phyloP scores from a whole-genome alignment of 352 stramenopile species.

The Thalassiosira livingstoniorum region DNA sequence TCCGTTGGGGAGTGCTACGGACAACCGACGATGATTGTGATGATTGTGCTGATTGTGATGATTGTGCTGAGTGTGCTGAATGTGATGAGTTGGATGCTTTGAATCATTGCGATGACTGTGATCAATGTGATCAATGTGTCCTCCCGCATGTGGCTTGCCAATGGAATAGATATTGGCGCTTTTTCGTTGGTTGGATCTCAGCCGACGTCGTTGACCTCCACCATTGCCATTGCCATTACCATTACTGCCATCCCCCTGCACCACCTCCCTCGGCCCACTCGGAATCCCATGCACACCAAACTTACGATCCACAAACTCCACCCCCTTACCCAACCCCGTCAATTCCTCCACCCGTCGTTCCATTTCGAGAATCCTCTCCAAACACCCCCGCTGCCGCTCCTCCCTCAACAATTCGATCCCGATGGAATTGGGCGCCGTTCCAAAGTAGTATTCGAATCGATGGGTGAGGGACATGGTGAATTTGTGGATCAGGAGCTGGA shows the following conservation, averaged over 20 bases:
- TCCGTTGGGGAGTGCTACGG: slow-evolving; percentile 36
- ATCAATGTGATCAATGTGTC: no score
- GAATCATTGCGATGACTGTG: no score
- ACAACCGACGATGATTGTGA: slow-evolving; percentile 41
- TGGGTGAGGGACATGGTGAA: slow-evolving; percentile 39
- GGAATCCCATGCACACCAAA: slow-evolving; percentile 38
- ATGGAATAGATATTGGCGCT: no score
- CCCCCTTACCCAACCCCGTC: slow-evolving; percentile 15
- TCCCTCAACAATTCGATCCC: slow-evolving; percentile 20
- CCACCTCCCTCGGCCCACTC: not conserved
- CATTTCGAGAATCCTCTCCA: slow-evolving; percentile 41
- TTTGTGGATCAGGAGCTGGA: slow-evolving; percentile 28
- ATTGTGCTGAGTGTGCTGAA: no score
- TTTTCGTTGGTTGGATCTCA: no score
- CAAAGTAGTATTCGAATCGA: slow-evolving; percentile 54
- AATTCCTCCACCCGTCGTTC: slow-evolving; percentile 7
- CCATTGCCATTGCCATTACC: not conserved
- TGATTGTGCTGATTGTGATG: no score
- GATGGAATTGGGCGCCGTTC: slow-evolving; percentile 14
- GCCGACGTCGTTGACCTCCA: no score
- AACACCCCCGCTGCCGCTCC: slow-evolving; percentile 30
- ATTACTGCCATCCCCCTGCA: not conserved
- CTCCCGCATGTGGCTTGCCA: no score
- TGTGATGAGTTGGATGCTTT: no score
- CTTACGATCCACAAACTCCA: slow-evolving; percentile 35